Evolutionary conservation across 164 flowering plant genomes (phyloP).

Genomic region (Magnolia kwangsiensis): DNA sequence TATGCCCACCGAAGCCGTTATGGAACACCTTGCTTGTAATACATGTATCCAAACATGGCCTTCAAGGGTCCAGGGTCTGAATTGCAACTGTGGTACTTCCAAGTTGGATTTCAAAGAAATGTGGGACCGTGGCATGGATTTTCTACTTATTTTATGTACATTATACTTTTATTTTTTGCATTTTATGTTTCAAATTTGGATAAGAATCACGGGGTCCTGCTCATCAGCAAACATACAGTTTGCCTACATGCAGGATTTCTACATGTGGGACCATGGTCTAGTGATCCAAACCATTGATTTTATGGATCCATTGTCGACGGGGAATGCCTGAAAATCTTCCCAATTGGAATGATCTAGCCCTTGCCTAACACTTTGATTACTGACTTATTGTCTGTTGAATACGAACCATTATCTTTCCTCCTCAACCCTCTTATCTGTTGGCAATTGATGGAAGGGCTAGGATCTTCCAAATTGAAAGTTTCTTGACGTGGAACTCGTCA

Average conservation of each 20-base stretch:
- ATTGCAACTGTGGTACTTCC: too few species aligned
- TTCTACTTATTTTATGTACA: background rate
- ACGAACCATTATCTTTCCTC: background rate
- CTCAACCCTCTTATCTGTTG: background rate
- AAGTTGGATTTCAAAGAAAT: too few species aligned
- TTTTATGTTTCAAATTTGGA: background rate
- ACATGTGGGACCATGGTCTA: background rate
- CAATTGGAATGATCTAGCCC: background rate
- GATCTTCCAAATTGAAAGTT: too few species aligned
- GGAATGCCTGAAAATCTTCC: background rate
- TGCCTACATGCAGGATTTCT: background rate
- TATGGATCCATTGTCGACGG: background rate
- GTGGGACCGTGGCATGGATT: background rate
- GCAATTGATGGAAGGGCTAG: background rate
- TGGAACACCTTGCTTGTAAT: too few species aligned
- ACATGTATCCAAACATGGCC: too few species aligned
- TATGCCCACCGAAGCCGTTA: too few species aligned
- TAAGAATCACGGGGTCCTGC: background rate
- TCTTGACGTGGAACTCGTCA: too few species aligned
- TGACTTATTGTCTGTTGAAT: background rate
- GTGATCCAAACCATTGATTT: background rate
- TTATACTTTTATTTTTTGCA: background rate
- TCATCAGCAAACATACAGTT: background rate
- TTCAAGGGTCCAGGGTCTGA: too few species aligned
- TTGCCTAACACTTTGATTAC: background rate